Base-by-base conservation (phyloP, 257 asterid species). In the Nicotiana noctiflora region DNA sequence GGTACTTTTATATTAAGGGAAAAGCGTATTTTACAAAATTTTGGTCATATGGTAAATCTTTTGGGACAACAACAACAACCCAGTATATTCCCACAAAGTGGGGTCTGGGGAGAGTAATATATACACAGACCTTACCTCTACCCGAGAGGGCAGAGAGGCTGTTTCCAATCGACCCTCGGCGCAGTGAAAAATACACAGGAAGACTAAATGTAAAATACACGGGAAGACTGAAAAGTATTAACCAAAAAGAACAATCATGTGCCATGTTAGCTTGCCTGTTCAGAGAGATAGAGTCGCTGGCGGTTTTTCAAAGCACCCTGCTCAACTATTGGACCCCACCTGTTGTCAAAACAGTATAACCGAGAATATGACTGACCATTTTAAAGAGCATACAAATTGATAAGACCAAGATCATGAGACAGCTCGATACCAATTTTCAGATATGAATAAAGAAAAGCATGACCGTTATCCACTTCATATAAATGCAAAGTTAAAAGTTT, bases 311-410 rank as follows among this genome's bases (percentile, higher is more conserved):
- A 85, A 79, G 85, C 80, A 56, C 92, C 92, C 75, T 53, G 81
- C 85, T 93, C 98, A 60, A 93, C 91, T 83, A 95, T 84, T 27
- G 97, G 96, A 27, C 99, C 98, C 98, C 98, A 95, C 74, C 99
- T 93, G 87, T 77, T 85, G 75, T 65, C 84, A 88, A 32, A 56
- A 70, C 68, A 52, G 15, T 25, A 19, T 21, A 80, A 64, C 18
- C 40, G 34, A 15, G n/a, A 61, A 18, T 9, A 25, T 65, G 11
- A 72, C 77, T 7, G 17, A 29, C 52, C 81, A 65, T 27, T 3
- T 29, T 14, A 57, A 57, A 77, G 5, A 29, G 65, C 61, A 61
- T 31, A 65, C 49, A 56, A 67, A 64, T 52, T 59, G 64, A 52
- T 77, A 29, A 75, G 61, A 31, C 76, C 66, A 53, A 60, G 25